Evolutionary conservation across 371 early-diverging fungal species (phyloP).

Genomic region (Haplosporangium sp.): DNA sequence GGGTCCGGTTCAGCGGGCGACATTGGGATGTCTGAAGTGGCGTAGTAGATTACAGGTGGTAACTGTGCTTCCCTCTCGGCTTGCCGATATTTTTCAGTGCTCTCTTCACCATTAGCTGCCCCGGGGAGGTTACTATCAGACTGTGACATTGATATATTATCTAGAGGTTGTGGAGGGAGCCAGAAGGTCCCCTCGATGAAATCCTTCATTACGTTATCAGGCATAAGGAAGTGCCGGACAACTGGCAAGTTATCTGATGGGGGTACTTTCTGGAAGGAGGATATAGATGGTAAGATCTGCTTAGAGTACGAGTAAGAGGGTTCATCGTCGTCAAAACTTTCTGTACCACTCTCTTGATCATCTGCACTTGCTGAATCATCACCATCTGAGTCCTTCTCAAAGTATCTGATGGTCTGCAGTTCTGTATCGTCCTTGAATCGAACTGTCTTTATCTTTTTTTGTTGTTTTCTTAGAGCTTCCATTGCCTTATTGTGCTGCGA

Average conservation of each 20-base stretch:
- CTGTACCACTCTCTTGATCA: neutral
- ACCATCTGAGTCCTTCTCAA: neutral
- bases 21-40: slow-evolving; percentile 16
- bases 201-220: neutral
- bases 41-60: slow-evolving; percentile 2
- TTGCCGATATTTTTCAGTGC: slow-evolving; percentile 22
- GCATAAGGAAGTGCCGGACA: slow-evolving; percentile 16
- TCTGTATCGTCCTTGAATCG: slow-evolving; percentile 28
- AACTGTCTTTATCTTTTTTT: slow-evolving; percentile 21
- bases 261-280: neutral
- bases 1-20: slow-evolving; percentile 37
- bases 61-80: slow-evolving; percentile 15
- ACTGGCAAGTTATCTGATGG: neutral
- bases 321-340: neutral
- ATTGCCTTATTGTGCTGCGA: slow-evolving; percentile 16
- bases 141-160: neutral
- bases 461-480: slow-evolving; percentile 10
- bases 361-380: slow-evolving; percentile 5
- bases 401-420: neutral
- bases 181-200: slow-evolving; percentile 5
- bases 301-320: neutral
- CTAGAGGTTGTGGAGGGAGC: slow-evolving; percentile 7
- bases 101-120: slow-evolving; percentile 14
- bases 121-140: neutral
- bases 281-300: neutral